Base-by-base conservation (phyloP, 2,329 filamentous ascomycete species). In the Plectosphaerella plurivora region DNA sequence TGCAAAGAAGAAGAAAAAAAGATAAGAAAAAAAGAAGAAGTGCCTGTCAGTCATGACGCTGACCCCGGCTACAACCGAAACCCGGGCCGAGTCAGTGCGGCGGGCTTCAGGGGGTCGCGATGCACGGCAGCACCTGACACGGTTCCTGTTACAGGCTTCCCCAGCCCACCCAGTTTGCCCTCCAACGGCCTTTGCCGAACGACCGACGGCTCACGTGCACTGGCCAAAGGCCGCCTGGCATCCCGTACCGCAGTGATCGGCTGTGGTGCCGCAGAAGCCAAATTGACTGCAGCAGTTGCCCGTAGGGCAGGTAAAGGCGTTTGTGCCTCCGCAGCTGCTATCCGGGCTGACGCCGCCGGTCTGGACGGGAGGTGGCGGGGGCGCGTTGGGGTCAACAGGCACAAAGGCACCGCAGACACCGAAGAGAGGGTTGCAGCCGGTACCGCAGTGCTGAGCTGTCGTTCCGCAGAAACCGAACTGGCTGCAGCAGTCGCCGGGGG, bases 381-480 rank as follows among this genome's bases (percentile, higher is more conserved):
- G 52, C 15, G 24, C 39, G 33, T 41, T 50, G 35, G 52, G 52
- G 10, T 20, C 25, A 2, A 49, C 36, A 25, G 53, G 45, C n/a
- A 46, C 54, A 35, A 47, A 54, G 25, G 24, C 46, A 8, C 53
- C 51, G 47, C 59, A 61, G 28, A 51, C 47, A n/a, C 59, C 59
- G 49, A 59, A 61, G 15, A 52, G 24, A 2, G 53, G 47, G 49
- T 60, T 54, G 49, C 57, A 60, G 15, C 50, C 54, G n/a, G 52
- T 25, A 15, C 53, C 53, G 49, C 59, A 61, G 59, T 58, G 59
- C 16, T 49, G 37, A 33, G 47, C 24, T 12, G 53, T 55, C 15
- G 49, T 35, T 6, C 59, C 59, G 50, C 59, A 61, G 52, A 54
- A 61, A 3, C 59, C 59, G 24, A 54, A 58, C 45, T 55, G 44